A percentile compares a stretch with the other conserved stretches of the same genome.
Conservation (phyloP, 2,329 filamentous ascomycete genomes). For the Pochonia chlamydosporia region DNA sequence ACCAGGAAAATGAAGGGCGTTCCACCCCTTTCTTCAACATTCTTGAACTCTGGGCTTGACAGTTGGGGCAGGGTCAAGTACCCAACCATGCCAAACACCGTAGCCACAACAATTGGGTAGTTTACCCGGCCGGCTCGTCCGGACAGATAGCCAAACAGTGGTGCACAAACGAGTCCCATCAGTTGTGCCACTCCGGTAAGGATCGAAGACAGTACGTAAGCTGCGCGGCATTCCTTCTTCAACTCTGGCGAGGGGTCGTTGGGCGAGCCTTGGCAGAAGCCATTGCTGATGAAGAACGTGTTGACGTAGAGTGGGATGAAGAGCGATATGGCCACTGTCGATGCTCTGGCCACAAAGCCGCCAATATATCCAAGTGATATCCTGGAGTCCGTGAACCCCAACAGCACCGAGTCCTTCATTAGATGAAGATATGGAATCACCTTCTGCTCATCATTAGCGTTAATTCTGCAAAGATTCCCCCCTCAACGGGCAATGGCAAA, state of each 20-base stretch:
- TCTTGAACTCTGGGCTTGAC: conserved; percentile 65
- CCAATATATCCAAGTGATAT: conserved; percentile 88
- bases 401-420: conserved; percentile 55
- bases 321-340: conserved; percentile 88
- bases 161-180: conserved; percentile 76
- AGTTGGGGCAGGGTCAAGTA: conserved; percentile 74
- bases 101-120: conserved; percentile 66
- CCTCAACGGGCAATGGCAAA: background rate
- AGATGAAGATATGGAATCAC: conserved; percentile 54
- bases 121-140: conserved; percentile 62
- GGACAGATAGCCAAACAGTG: conserved; percentile 81
- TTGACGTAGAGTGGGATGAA: conserved; percentile 94
- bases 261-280: conserved; percentile 66
- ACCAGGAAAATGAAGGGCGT: conserved; percentile 66
- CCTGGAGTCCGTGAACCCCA: conserved; percentile 69
- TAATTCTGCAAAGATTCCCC: conserved; percentile 1
- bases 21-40: conserved; percentile 60
- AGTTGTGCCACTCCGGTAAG: conserved; percentile 87
- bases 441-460: conserved; percentile 16
- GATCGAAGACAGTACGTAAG: conserved; percentile 82
- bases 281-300: conserved; percentile 76
- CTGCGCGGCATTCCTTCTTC: conserved; percentile 76
- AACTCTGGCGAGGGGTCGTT: conserved; percentile 64
- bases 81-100: conserved; percentile 68
- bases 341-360: conserved; percentile 90